Evolutionary conservation across 2,329 filamentous ascomycete species (phyloP), one percentile per base, ranked within the genome.

Genomic region (Aureobasidium sp.): DNA sequence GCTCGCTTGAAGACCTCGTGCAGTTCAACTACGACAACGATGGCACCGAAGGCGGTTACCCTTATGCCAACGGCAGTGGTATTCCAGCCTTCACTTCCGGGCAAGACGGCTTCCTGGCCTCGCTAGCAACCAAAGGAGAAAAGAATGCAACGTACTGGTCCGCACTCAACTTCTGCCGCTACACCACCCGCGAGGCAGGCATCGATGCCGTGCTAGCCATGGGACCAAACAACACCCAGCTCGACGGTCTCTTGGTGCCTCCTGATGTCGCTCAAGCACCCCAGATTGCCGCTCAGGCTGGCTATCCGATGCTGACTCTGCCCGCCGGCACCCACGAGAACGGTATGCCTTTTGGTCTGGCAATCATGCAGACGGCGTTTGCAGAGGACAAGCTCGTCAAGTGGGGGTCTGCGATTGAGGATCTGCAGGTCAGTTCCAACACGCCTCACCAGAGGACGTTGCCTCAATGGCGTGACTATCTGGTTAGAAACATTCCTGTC

Each of bases 211-310:
- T 87, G 2, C 77, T 91, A 7, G 67, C 67, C 2, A 70, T 73
- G 22, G 73, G 69, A 7, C 71, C 79, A 65, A 72, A 77, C 25
- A 76, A 75, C 4, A 70, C 72, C 2, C 65, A 73, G 22, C 75
- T 91, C 1, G 80, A 84, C 62, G 88, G 82, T 1, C 76, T 91
- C 2, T 77, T 92, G 1, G 85, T 89, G 0, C 88, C 88, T 5
- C 79, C 87, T 0, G 84, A 88, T 68, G 85, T 87, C 3, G 87
- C 81, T 0, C 86, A 89, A 71, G 82, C 83, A 4, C 84, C 84
- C 65, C 84, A 89, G 73, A 82, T 89, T 63, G 85, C 87, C 0
- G 88, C 89, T 0, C 87, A 91, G 73, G 89, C 88, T 8, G 87
- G 88, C 0, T 91, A 91, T 69, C 88, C 88, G 0, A 80, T 89